These are phyloP conservation scores for Pestalotiopsis sp. DNA, from an alignment of 2,329 filamentous ascomycete genomes.

Conservation along the genomic window DNA sequence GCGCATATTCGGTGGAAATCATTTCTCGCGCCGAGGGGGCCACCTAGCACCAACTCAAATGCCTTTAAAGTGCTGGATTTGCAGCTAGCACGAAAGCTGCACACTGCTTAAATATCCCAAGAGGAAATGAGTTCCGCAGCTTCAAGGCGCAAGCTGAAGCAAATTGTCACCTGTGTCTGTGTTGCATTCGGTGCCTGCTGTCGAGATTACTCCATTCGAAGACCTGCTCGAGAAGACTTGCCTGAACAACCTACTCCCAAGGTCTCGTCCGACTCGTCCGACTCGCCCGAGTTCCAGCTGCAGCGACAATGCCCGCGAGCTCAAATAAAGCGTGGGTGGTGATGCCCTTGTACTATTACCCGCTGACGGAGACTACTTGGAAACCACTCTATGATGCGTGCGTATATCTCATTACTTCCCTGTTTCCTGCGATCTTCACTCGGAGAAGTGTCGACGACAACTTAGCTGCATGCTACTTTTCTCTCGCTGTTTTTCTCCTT, in stretches of 20 bases:
- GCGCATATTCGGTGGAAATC: not conserved
- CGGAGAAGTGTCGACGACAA: not conserved
- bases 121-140: not conserved
- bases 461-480: not conserved
- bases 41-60: not conserved
- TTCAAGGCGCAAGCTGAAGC: not conserved
- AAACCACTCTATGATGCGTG: slow-evolving; percentile 8
- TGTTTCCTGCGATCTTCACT: not conserved
- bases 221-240: not conserved
- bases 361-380: slow-evolving; percentile 5
- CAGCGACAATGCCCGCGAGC: not conserved
- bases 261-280: not conserved
- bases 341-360: slow-evolving; percentile 10
- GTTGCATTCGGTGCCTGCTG: not conserved
- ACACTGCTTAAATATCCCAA: not conserved
- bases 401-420: not conserved
- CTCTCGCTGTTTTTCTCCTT: not conserved
- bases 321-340: slow-evolving; percentile 4
- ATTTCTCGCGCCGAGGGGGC: not conserved
- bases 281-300: not conserved
- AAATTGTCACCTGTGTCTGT: not conserved
- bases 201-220: not conserved
- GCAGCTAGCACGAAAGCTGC: not conserved
- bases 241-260: not conserved
- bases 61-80: not conserved